Conservation (phyloP, 495 filamentous ascomycete genomes). For the Aspergillus bertholletiae region DNA sequence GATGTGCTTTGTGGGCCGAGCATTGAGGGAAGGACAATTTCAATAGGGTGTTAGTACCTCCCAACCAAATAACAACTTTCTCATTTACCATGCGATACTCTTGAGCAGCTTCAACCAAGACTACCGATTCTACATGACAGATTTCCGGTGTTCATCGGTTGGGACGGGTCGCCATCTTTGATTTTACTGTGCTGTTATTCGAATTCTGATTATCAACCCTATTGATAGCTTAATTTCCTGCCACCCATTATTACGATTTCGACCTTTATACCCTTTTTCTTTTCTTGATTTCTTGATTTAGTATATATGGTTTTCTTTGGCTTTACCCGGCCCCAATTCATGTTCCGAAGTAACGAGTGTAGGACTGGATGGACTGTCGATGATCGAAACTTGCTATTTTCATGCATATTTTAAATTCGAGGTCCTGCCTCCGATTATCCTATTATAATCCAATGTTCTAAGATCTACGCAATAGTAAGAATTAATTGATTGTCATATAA, state of each 20-base stretch:
- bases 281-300: slow-evolving; percentile 4
- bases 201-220: not conserved
- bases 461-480: no score
- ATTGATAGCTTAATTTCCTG: not conserved
- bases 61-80: not conserved
- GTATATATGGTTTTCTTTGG: slow-evolving; percentile 2
- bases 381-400: not conserved
- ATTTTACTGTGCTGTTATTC: not conserved
- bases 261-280: slow-evolving; percentile 29
- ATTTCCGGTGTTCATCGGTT: slow-evolving; percentile 1
- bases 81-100: no score
- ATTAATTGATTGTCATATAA: not conserved
- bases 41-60: not conserved
- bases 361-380: slow-evolving; percentile 3
- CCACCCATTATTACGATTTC: slow-evolving; percentile 5
- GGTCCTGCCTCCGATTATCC: not conserved
- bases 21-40: no score
- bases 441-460: not conserved
- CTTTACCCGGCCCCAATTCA: slow-evolving; percentile 4
- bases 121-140: slow-evolving; percentile 1
- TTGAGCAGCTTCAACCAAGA: not conserved
- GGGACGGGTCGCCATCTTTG: not conserved
- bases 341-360: slow-evolving; percentile 6
- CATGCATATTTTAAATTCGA: not conserved
- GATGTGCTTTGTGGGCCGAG: not conserved